Conservation (phyloP, 2,329 filamentous ascomycete genomes). For the Dothideomycetes sp. region DNA sequence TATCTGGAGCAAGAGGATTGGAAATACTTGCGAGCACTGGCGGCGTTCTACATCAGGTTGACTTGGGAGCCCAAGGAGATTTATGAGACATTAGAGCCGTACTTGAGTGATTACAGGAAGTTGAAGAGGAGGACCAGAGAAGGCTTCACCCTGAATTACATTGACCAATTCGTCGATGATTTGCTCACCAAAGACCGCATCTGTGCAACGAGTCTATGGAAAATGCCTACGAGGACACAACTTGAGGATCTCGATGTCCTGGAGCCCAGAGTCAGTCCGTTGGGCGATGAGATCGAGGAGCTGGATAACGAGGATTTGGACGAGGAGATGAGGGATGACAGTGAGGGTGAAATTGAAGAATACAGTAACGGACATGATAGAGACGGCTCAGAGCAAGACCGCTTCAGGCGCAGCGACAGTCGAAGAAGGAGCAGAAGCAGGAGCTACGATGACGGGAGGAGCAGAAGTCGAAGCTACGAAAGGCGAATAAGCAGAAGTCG, state of each 20-base stretch:
- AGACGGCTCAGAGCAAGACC: no score
- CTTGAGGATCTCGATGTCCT: constrained; percentile 83
- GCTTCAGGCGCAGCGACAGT: no score
- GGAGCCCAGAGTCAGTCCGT: constrained; percentile 73
- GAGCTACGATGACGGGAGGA: constrained; percentile 6
- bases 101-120: constrained; percentile 74
- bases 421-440: neutral
- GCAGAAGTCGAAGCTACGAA: constrained; percentile 3
- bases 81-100: constrained; percentile 70
- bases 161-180: constrained; percentile 93
- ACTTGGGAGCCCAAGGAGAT: constrained; percentile 76
- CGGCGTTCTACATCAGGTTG: constrained; percentile 85
- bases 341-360: constrained; percentile 20
- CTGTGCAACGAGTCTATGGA: constrained; percentile 86
- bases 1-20: constrained; percentile 65
- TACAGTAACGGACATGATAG: constrained; percentile 17
- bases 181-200: constrained; percentile 80
- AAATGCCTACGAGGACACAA: constrained; percentile 71
- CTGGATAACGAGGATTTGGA: constrained; percentile 52
- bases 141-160: constrained; percentile 64
- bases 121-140: constrained; percentile 65
- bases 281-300: constrained; percentile 68
- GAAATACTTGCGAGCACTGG: constrained; percentile 78
- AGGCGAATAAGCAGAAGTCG: constrained; percentile 7
- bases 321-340: constrained; percentile 20